These are phyloP conservation scores for Sordariomycetes sp. DNA, from an alignment of 2,329 filamentous ascomycete genomes.

Conservation along the genomic window DNA sequence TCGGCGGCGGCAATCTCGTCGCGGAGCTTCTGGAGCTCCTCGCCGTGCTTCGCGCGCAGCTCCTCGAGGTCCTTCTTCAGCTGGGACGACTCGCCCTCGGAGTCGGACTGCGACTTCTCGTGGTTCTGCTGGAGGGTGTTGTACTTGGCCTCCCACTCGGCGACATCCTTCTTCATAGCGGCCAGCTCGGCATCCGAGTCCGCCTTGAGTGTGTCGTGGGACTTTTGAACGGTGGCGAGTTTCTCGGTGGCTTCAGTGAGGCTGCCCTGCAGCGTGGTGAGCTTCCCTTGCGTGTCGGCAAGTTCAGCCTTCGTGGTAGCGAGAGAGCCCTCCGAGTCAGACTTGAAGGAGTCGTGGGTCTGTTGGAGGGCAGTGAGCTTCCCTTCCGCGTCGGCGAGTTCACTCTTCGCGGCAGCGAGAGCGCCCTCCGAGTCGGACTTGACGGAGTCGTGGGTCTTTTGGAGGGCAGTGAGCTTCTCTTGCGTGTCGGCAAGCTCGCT, in stretches of 20 bases:
- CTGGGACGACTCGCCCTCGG: conserved; percentile 3
- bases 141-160: conserved; percentile 16
- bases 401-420: no score
- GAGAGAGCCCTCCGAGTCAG: conserved; percentile 5
- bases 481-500: conserved; percentile 16
- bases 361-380: no score
- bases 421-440: conserved; percentile 5
- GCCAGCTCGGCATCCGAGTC: conserved; percentile 16
- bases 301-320: no score
- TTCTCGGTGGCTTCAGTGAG: conserved; percentile 10
- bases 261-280: no score
- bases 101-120: conserved; percentile 1
- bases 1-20: background rate
- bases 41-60: conserved; percentile 5
- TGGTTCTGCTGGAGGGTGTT: conserved; percentile 7
- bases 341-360: background rate
- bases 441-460: conserved; percentile 4
- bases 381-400: no score
- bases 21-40: conserved; percentile 4
- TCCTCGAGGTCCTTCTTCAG: conserved; percentile 6
- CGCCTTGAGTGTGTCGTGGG: conserved; percentile 13
- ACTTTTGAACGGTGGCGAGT: conserved; percentile 9
- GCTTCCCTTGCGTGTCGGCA: no score
- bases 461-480: conserved; percentile 13
- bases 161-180: conserved; percentile 17